A percentile compares a stretch with the other conserved stretches of the same genome.
phyloP scores from a whole-genome alignment of 2,329 filamentous ascomycete genomes.

The Colletotrichum caudatum region DNA sequence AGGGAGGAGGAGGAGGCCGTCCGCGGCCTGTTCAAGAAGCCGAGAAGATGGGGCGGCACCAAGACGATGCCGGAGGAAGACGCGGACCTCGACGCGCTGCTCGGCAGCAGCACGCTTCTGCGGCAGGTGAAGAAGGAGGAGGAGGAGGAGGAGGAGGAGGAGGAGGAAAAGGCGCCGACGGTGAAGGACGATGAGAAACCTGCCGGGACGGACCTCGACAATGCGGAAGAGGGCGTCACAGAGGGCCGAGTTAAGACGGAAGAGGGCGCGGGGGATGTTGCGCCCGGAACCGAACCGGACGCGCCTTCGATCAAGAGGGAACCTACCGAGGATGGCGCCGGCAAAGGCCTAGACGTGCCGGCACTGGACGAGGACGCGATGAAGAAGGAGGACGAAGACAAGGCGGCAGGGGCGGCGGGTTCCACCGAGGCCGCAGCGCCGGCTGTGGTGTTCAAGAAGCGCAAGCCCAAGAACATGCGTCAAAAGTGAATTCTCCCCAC shows the following conservation, averaged over 20 bases:
- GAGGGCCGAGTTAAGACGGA: constrained; percentile 45
- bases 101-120: constrained; percentile 54
- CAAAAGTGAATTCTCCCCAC: constrained; percentile 60
- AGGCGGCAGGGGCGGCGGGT: constrained; percentile 37
- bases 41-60: constrained; percentile 64
- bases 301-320: constrained; percentile 55
- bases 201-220: constrained; percentile 47
- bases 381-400: constrained; percentile 53
- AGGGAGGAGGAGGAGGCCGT: constrained; percentile 71
- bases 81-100: constrained; percentile 72
- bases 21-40: constrained; percentile 70
- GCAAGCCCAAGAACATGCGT: constrained; percentile 75
- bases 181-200: constrained; percentile 47
- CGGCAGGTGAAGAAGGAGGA: constrained; percentile 49
- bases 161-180: constrained; percentile 44
- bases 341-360: constrained; percentile 29
- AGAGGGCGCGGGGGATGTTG: constrained; percentile 44
- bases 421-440: constrained; percentile 53
- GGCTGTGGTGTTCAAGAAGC: constrained; percentile 80
- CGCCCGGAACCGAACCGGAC: constrained; percentile 46
- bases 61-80: constrained; percentile 62
- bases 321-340: constrained; percentile 45
- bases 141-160: constrained; percentile 49
- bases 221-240: constrained; percentile 44
- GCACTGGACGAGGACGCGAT: constrained; percentile 43